Evolutionary conservation across 805 yeast species (phyloP).

Genomic region (Wickerhamiella australiensis): DNA sequence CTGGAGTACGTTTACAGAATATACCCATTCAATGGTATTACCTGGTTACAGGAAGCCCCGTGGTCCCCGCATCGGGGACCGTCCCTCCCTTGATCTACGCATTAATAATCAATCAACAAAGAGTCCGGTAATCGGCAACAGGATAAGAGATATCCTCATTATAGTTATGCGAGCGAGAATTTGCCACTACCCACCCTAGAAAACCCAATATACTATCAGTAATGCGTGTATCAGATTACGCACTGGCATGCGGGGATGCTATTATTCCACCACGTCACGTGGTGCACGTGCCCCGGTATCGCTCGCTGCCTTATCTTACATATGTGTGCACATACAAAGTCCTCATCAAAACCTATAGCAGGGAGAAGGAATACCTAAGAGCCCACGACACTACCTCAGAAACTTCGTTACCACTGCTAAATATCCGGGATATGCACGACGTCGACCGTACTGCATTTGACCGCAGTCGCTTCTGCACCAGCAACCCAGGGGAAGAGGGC

Average conservation of each 20-base stretch:
- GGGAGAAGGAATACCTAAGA: too few species aligned
- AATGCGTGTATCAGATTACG: neutral
- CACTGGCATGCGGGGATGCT: neutral
- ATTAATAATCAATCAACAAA: neutral
- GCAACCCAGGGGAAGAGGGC: neutral
- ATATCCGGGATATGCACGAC: too few species aligned
- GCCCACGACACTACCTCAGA: too few species aligned
- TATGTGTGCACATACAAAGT: neutral
- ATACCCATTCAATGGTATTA: too few species aligned
- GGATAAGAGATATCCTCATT: neutral
- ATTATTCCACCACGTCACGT: neutral
- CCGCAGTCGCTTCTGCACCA: neutral
- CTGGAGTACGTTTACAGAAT: too few species aligned
- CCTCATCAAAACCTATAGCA: too few species aligned
- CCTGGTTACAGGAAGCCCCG: too few species aligned
- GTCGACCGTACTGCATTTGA: neutral
- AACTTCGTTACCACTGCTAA: too few species aligned
- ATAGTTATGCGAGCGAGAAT: neutral
- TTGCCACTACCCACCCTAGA: neutral
- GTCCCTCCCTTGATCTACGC: neutral
- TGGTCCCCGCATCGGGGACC: neutral
- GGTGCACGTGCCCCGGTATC: neutral
- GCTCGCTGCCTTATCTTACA: neutral
- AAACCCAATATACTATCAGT: neutral
- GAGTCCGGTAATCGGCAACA: neutral